A percentile compares a stretch with the other conserved stretches of the same genome.
Evolutionary conservation across 768 basidiomycete genomes (phyloP).

Genomic region (Mrakia hoshinonis): DNA sequence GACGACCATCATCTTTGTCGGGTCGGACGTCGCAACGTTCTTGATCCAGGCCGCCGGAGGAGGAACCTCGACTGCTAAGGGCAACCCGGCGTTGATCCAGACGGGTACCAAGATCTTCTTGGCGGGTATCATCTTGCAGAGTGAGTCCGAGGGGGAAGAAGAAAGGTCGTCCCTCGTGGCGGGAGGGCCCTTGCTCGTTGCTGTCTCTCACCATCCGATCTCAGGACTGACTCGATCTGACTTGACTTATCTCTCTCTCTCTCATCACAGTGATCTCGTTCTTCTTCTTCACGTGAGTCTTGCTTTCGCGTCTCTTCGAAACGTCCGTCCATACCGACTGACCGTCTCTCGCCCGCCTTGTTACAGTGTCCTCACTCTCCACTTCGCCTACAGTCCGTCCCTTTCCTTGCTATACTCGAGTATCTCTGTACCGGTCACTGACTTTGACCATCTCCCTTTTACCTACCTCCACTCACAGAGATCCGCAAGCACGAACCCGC

Average conservation of each 20-base stretch:
- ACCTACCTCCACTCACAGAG: background rate
- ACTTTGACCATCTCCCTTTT: background rate
- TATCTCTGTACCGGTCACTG: background rate
- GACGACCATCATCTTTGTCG: constrained; percentile 24
- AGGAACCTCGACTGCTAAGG: constrained; percentile 15
- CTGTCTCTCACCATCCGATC: background rate
- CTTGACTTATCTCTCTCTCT: background rate
- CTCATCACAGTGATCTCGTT: background rate
- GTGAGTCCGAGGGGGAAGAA: background rate
- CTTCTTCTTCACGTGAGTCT: constrained; percentile 1
- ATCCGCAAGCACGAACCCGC: constrained; percentile 25
- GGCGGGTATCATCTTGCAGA: constrained; percentile 20
- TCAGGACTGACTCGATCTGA: no score
- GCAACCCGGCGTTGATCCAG: constrained; percentile 8
- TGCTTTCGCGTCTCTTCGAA: background rate
- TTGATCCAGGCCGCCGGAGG: constrained; percentile 22
- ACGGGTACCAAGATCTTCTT: constrained; percentile 24
- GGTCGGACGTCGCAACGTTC: constrained; percentile 18
- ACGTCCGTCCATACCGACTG: background rate
- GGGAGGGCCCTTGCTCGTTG: background rate
- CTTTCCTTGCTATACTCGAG: background rate
- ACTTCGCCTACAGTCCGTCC: background rate
- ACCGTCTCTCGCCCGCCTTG: background rate
- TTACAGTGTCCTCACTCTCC: background rate
- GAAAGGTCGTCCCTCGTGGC: background rate